Base-by-base conservation (phyloP, 2,329 filamentous ascomycete species). In the Aspergillus eucalypticola region DNA sequence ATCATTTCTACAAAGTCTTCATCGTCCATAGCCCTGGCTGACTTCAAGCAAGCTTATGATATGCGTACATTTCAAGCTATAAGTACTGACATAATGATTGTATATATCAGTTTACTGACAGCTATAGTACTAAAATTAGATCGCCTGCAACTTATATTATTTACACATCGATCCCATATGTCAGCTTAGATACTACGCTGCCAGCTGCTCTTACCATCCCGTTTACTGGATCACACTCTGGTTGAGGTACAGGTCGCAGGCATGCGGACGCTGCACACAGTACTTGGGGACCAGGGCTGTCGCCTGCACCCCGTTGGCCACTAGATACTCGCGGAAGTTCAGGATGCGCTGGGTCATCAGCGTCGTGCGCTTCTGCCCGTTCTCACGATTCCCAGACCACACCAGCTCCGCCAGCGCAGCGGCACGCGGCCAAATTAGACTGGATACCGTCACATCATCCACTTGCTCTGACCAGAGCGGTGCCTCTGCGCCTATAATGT, bases 301-400 rank as follows among this genome's bases (percentile, higher is more conserved):
- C 10, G 84, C 84, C 63, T 74, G 71, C 1, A 86, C 75, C 2
- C 83, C 83, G 64, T 81, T 83, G 1, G 83, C 82, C 54, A 86
- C 78, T 6, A 86, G 74, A 62, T 85, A 86, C 73, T 86, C 84
- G 41, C 84, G 78, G 74, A 86, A 86, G 69, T 86, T 86, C 10
- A 86, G 67, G 54, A 86, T 81, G 5, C 84, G 77, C 73, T 84
- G 82, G 8, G 84, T 85, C 64, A 86, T 70, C 62, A 78, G 67
- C 2, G 81, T 84, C 0, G 82, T 84, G 13, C 82, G 73, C 75
- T 84, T 85, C 32, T 76, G 72, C 50, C 82, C 83, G 1, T 73
- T 67, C 3, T 76, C 71, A 46, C 76, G 75, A 67, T 85, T 85
- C 7, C 84, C 83, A 11, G 80, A 82, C 84, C 84, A 86, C 1